Conservation (phyloP, 805 yeast species). For the Kuraishia hungarica region DNA sequence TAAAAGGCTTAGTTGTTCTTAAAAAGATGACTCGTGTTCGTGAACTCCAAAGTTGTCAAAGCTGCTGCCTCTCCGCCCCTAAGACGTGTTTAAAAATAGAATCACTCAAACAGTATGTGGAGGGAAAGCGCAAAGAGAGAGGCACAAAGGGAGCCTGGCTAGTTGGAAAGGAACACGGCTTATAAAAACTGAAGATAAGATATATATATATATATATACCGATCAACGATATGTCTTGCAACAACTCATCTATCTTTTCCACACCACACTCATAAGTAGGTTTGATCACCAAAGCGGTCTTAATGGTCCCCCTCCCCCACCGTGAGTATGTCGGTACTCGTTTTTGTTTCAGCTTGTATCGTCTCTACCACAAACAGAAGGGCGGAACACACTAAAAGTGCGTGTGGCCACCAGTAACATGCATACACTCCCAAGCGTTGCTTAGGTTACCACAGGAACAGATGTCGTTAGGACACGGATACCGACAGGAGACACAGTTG, state of each 20-base stretch:
- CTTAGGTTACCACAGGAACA: neutral
- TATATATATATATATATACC: neutral
- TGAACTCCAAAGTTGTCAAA: neutral
- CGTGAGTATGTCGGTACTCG: neutral
- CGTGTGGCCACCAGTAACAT: neutral
- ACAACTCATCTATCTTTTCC: neutral
- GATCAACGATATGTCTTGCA: neutral
- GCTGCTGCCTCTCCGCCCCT: neutral
- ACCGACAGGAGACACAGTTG: neutral
- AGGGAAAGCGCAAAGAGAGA: neutral
- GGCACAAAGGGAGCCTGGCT: neutral
- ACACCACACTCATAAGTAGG: neutral
- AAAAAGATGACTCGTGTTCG: neutral
- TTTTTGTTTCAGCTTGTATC: neutral
- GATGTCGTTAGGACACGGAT: neutral
- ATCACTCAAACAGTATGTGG: neutral
- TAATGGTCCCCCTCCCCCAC: neutral
- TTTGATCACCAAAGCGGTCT: neutral
- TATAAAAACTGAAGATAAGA: neutral
- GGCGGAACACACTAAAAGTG: neutral
- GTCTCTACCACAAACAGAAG: neutral
- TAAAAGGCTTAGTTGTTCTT: neutral
- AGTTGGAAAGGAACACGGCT: too few species aligned
- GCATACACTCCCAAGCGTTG: neutral
- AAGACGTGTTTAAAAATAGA: neutral